A percentile compares a stretch with the other conserved stretches of the same genome.
Evolutionary conservation across 2,329 filamentous ascomycete genomes (phyloP).

Genomic region (Clarireedia monteithiana): DNA sequence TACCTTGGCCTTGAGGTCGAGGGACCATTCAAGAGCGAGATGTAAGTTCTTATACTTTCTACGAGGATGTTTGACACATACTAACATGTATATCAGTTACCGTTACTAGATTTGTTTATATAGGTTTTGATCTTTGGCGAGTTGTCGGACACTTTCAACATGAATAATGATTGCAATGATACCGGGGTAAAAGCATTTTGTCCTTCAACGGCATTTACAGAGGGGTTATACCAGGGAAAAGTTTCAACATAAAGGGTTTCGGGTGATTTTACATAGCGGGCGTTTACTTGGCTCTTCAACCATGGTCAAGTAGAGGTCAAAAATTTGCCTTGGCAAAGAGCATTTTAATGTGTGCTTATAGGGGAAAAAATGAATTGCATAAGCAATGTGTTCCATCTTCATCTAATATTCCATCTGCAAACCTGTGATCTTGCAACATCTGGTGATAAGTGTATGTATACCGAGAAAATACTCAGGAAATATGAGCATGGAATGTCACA

Average conservation of each 20-base stretch:
- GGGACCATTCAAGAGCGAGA: constrained; percentile 95
- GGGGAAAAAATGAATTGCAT: constrained; percentile 10
- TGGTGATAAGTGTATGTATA: no score
- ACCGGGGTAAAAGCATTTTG: constrained; percentile 45
- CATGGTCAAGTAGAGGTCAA: constrained; percentile 30
- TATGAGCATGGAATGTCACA: no score
- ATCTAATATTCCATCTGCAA: background rate
- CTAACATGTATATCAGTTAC: constrained; percentile 24
- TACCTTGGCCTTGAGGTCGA: constrained; percentile 81
- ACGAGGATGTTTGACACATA: background rate
- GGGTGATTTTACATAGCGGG: constrained; percentile 24
- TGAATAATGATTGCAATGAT: constrained; percentile 47
- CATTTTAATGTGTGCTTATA: constrained; percentile 16
- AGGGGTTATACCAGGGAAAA: constrained; percentile 23
- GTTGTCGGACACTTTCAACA: constrained; percentile 30
- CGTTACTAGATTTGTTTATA: constrained; percentile 28
- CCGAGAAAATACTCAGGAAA: no score
- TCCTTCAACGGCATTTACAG: constrained; percentile 54
- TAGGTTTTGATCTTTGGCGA: constrained; percentile 18
- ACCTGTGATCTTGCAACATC: background rate
- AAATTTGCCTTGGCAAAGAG: constrained; percentile 25
- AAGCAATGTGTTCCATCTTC: constrained; percentile 4
- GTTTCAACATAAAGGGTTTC: constrained; percentile 30
- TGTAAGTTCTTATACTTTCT: constrained; percentile 45
- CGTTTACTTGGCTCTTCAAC: constrained; percentile 34